Evolutionary conservation across 139 green algal species (phyloP), one percentile per base, ranked within the genome.

Genomic region (Pleodorina starrii): DNA sequence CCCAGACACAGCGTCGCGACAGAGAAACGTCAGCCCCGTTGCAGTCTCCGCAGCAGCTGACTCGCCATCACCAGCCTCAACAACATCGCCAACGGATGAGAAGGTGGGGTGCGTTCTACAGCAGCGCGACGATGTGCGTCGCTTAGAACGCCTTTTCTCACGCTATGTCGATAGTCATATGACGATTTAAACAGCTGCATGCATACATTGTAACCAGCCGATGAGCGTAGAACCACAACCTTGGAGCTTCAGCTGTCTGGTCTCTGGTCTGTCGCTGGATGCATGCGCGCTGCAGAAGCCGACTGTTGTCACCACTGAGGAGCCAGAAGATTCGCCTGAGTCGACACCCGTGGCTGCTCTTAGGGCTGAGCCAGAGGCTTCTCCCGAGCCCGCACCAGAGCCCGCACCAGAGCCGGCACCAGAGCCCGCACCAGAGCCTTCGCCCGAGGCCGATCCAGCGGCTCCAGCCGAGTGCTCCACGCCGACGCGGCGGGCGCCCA

Each of bases 41-140:
- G 44, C 63, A 1, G 44, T 88, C 4, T 68, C 44, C 11, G 81
- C 43, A 77, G 44, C 63, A 29, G 44, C 44, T 29, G 82, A 79
- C 23, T 71, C 82, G 9, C 82, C 82, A 25, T 88, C 82, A n/a
- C 82, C 82, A 32, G 82, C 82, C 1, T 88, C 82, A 1, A 87
- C 80, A 0, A 60, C 82, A 25, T 88, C 82, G 19, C 80, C 80
- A 29, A 40, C 40, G 5, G 80, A 86, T 1, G 36, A 44, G 54
- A 35, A 73, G 78, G 78, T 85, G 40, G 2, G 77, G 75, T 25
- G 7, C 38, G 32, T 78, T 48, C 54, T 66, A 66, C 7, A 66
- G 29, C 54, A 7, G 29, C 29, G n/a, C n/a, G 16, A 59, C 50
- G 12, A 48, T 35, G 10, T 32, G 50, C 32, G 32, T 42, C 27